Conservation (phyloP, 2,329 filamentous ascomycete genomes). For the Hymenoscyphus scutula region DNA sequence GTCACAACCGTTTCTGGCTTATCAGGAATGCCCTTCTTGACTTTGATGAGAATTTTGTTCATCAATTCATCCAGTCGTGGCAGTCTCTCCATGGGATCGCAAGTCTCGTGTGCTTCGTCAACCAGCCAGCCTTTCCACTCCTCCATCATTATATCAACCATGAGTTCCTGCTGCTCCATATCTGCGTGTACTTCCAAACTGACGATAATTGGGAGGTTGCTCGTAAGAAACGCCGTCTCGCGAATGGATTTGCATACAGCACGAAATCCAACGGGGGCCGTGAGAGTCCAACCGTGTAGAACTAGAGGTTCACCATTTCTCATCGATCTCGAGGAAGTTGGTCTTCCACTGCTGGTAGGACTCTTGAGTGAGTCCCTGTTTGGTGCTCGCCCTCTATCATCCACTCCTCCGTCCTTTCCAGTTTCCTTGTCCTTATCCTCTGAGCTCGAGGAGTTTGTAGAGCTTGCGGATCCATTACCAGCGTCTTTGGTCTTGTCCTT, state of each 20-base stretch:
- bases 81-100: slow-evolving; percentile 51
- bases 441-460: not conserved
- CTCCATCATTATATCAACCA: slow-evolving; percentile 92
- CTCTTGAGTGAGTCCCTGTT: slow-evolving; percentile 20
- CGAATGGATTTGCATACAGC: slow-evolving; percentile 79
- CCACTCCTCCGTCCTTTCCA: slow-evolving; percentile 16
- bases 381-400: slow-evolving; percentile 20
- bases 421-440: slow-evolving; percentile 15
- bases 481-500: slow-evolving; percentile 4
- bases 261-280: slow-evolving; percentile 80
- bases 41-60: slow-evolving; percentile 81
- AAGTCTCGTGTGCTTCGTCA: slow-evolving; percentile 49
- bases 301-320: slow-evolving; percentile 68
- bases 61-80: slow-evolving; percentile 70
- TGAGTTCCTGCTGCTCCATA: slow-evolving; percentile 78
- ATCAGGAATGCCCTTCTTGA: slow-evolving; percentile 54
- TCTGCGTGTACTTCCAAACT: slow-evolving; percentile 89
- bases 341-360: slow-evolving; percentile 28
- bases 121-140: slow-evolving; percentile 78
- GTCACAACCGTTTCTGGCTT: slow-evolving; percentile 19
- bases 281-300: slow-evolving; percentile 83
- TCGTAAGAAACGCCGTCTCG: slow-evolving; percentile 73
- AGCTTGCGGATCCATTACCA: slow-evolving; percentile 7
- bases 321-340: slow-evolving; percentile 22
- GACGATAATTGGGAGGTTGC: slow-evolving; percentile 80